These are phyloP conservation scores for Aspergillus fumigatiaffinis DNA, from an alignment of 2,329 filamentous ascomycete species.

Conservation along the genomic window DNA sequence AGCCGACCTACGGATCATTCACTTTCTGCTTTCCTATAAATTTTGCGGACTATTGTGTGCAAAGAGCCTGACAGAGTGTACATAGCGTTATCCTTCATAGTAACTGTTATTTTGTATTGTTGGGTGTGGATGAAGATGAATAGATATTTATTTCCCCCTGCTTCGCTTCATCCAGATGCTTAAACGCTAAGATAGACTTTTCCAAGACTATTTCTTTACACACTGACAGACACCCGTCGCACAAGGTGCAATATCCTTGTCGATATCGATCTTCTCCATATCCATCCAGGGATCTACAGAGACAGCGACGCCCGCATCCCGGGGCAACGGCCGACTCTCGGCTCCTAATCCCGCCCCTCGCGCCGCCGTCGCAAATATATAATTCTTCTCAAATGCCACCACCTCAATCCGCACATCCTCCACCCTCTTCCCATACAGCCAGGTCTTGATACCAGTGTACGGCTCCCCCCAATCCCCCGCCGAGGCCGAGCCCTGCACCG, in stretches of 20 bases:
- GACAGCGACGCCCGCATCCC: neutral
- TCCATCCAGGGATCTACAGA: slow-evolving; percentile 33
- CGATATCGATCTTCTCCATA: slow-evolving; percentile 45
- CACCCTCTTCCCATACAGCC: slow-evolving; percentile 45
- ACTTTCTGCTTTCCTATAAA: neutral
- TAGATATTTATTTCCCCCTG: neutral
- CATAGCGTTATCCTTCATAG: neutral
- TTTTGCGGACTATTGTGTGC: neutral
- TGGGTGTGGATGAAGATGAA: neutral
- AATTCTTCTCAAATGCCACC: slow-evolving; percentile 55
- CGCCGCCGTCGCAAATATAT: slow-evolving; percentile 56
- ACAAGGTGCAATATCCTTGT: slow-evolving; percentile 43
- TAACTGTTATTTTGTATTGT: neutral
- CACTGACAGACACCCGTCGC: slow-evolving; percentile 37
- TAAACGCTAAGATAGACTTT: neutral
- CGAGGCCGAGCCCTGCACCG: slow-evolving; percentile 9
- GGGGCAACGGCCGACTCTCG: slow-evolving; percentile 1
- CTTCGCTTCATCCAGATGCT: neutral
- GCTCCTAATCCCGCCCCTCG: slow-evolving; percentile 33
- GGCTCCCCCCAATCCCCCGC: slow-evolving; percentile 31
- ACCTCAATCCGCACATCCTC: slow-evolving; percentile 55
- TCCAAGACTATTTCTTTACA: slow-evolving; percentile 11
- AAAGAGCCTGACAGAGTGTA: neutral
- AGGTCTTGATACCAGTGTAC: slow-evolving; percentile 46
- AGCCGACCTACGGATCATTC: neutral